Conservation (phyloP, 2,329 filamentous ascomycete species). For the Scedosporium apiospermum region DNA sequence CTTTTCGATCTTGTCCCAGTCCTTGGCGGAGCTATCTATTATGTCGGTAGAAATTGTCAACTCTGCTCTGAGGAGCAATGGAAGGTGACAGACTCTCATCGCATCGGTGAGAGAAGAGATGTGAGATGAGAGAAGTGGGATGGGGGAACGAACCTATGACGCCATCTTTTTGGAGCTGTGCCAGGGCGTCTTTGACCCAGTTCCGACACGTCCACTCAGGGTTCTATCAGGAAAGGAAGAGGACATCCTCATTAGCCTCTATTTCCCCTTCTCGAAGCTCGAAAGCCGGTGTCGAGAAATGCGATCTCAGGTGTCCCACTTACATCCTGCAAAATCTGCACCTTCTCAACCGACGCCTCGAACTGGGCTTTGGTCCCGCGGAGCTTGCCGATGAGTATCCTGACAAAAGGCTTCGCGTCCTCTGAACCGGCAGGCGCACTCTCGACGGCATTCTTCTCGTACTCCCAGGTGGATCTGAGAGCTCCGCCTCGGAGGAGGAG, state of each 20-base stretch:
- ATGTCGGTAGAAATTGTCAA: background rate
- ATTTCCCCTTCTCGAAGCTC: too few relatives aligned
- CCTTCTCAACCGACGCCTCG: background rate
- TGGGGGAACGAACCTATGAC: background rate
- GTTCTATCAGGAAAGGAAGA: background rate
- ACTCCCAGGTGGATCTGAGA: background rate
- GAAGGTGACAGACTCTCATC: background rate
- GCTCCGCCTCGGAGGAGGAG: background rate
- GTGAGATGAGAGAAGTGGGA: background rate
- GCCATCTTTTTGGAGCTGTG: background rate
- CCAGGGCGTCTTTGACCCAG: background rate
- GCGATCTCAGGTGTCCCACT: background rate
- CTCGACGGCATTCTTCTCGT: background rate
- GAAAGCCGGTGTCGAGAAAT: too few relatives aligned
- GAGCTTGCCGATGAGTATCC: background rate
- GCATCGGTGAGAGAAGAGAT: background rate
- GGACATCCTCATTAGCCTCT: too few relatives aligned
- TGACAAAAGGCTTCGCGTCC: background rate
- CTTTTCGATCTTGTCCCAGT: background rate
- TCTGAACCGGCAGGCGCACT: background rate
- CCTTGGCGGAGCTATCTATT: background rate
- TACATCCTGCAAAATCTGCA: background rate
- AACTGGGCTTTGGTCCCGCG: background rate
- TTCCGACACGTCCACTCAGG: background rate
- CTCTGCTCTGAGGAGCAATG: background rate